Conservation (phyloP, 768 basidiomycete species). For the Trametes cinnabarina region DNA sequence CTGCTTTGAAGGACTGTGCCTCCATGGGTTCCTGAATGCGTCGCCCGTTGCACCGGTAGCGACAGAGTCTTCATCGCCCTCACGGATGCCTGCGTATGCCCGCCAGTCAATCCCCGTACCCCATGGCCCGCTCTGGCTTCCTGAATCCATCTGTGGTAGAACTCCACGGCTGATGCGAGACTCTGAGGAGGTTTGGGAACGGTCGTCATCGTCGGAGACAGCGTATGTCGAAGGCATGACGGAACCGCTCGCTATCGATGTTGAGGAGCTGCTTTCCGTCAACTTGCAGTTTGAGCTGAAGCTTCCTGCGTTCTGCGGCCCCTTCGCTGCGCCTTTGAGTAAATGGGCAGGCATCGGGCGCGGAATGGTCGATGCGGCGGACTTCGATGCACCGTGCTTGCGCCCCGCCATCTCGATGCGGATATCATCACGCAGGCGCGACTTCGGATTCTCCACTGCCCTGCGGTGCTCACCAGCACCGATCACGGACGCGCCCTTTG, state of each 20-base stretch:
- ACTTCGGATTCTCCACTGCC: not conserved
- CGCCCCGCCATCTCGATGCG: slow-evolving; percentile 1
- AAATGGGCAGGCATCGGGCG: slow-evolving; percentile 4
- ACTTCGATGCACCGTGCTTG: not conserved
- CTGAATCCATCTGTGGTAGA: not conserved
- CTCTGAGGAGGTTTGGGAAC: not conserved
- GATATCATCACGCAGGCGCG: slow-evolving; percentile 6
- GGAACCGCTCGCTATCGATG: not conserved
- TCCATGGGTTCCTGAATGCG: slow-evolving; percentile 13
- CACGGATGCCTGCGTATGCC: not conserved
- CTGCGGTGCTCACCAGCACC: not conserved
- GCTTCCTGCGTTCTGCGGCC: not conserved
- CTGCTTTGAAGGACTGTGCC: not conserved
- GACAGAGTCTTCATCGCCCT: not conserved
- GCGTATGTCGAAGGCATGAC: not conserved
- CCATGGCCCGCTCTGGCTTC: not conserved
- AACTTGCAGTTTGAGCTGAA: not conserved
- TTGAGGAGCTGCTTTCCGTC: not conserved
- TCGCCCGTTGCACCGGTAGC: not conserved
- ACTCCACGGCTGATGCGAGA: not conserved
- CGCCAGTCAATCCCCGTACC: not conserved
- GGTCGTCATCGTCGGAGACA: not conserved
- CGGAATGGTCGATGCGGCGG: not conserved
- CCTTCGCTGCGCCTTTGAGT: not conserved
- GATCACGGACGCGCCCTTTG: not conserved